Evolutionary conservation across 371 early-diverging fungal species (phyloP).

Genomic region (Apophysomyces elegans): DNA sequence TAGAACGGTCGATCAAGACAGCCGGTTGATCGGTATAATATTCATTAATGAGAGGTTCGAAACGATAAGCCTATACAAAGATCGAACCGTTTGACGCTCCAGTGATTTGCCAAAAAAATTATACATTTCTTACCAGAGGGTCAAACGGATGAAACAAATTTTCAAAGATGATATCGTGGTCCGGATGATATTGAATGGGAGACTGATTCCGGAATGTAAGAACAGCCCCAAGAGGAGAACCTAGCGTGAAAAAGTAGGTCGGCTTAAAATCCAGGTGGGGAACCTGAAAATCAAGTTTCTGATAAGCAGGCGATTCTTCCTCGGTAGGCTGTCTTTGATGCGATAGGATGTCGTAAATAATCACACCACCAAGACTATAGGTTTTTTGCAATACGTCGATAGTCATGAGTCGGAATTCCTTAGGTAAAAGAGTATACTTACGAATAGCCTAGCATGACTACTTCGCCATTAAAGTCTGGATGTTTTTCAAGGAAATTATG

Average conservation of each 20-base stretch:
- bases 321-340: constrained; percentile 38
- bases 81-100: background rate
- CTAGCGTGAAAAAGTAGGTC: constrained; percentile 59
- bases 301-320: constrained; percentile 31
- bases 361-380: constrained; percentile 63
- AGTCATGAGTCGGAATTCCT: background rate
- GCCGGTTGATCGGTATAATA: constrained; percentile 54
- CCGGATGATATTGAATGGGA: constrained; percentile 52
- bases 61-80: constrained; percentile 43
- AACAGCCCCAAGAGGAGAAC: constrained; percentile 67
- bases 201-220: constrained; percentile 65
- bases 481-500: constrained; percentile 54
- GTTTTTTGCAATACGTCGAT: background rate
- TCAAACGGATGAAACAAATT: constrained; percentile 74
- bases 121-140: constrained; percentile 43
- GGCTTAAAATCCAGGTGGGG: constrained; percentile 59
- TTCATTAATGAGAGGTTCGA: constrained; percentile 51
- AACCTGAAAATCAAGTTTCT: constrained; percentile 49
- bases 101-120: background rate
- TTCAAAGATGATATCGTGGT: constrained; percentile 54
- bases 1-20: constrained; percentile 46
- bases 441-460: constrained; percentile 66
- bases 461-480: constrained; percentile 63
- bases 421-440: constrained; percentile 16
- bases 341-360: constrained; percentile 64